Base-by-base conservation (phyloP, 1,284 basidiomycete genomes). In the Entoloma clypeatum region DNA sequence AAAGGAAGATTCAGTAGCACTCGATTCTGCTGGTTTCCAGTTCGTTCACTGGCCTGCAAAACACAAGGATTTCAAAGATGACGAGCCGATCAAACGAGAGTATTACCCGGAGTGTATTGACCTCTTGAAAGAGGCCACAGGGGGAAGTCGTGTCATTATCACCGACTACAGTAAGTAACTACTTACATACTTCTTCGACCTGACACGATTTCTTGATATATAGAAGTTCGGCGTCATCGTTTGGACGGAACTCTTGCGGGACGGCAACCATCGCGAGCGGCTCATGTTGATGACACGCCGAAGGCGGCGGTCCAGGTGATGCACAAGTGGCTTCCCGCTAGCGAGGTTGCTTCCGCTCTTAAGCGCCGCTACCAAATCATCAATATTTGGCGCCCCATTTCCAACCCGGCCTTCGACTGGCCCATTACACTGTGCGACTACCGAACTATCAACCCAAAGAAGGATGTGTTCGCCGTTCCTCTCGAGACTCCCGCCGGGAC, bases 321-420 rank as follows among this genome's bases (percentile, higher is more conserved):
- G 2, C 69, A 71, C 44, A 65, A 71, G 8, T 76, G 81, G 48
- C 65, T 76, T 18, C 67, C 67, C 9, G 51, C 63, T 4, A 61
- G 57, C 6, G 74, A 78, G 1, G 75, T 60, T 0, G 64, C 70
- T 3, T 59, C 58, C 11, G 64, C 73, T 7, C 62, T 77, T 16
- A 56, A 70, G 47, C 62, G 64, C 13, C 76, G 81, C 25, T 78
- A 75, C 62, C 81, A 85, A 55, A 77, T 85, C 39, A 75, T 86
- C 62, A 86, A 86, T 61, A 69, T 86, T 43, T 86, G 83, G 83
- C 63, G 81, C 6, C 81, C 82, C 1, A 78, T 86, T 44, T 49
- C 59, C 5, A 61, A 72, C 45, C 55, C 74, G 3, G 76, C 79
- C 7, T 57, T 63, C 25, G 81, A 84, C 53, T 71, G 65, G 62